Evolutionary conservation across 257 asterid genomes (phyloP).

Genomic region (Ballota nigra): DNA sequence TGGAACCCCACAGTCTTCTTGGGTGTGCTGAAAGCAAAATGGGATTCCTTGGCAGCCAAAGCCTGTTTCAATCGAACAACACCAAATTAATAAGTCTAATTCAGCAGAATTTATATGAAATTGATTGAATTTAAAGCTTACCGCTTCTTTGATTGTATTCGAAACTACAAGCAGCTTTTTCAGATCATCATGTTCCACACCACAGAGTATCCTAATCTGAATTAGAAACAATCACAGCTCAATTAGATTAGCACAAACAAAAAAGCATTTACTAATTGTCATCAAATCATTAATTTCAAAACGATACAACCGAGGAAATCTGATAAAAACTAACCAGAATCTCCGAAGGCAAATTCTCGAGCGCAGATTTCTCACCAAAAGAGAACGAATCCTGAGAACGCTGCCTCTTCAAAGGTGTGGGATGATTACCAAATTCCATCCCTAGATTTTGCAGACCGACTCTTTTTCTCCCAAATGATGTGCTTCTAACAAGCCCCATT

Average conservation of each 20-base stretch:
- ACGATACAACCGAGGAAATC: too few species aligned
- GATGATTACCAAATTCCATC: constrained; percentile 24
- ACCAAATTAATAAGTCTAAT: neutral
- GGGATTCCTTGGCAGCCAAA: constrained; percentile 54
- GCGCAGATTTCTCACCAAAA: constrained; percentile 19
- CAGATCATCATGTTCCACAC: constrained; percentile 87
- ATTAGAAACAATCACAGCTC: neutral
- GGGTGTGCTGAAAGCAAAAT: constrained; percentile 70
- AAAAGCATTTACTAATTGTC: neutral
- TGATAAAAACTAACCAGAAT: constrained; percentile 33
- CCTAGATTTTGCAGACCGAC: constrained; percentile 34
- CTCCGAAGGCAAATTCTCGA: constrained; percentile 43
- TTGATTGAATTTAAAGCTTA: constrained; percentile 20
- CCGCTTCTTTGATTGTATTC: constrained; percentile 56
- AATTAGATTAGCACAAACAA: neutral
- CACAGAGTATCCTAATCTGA: constrained; percentile 69
- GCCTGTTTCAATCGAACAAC: constrained; percentile 39
- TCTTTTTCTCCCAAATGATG: constrained; percentile 67
- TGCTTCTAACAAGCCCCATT: constrained; percentile 48
- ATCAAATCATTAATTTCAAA: neutral
- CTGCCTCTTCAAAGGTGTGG: constrained; percentile 40
- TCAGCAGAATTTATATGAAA: neutral
- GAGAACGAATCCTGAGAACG: constrained; percentile 30
- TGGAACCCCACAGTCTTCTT: constrained; percentile 43
- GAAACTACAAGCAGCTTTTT: constrained; percentile 59